Evolutionary conservation across 495 filamentous ascomycete genomes (phyloP).

Genomic region (Aspergillus egyptiacus): DNA sequence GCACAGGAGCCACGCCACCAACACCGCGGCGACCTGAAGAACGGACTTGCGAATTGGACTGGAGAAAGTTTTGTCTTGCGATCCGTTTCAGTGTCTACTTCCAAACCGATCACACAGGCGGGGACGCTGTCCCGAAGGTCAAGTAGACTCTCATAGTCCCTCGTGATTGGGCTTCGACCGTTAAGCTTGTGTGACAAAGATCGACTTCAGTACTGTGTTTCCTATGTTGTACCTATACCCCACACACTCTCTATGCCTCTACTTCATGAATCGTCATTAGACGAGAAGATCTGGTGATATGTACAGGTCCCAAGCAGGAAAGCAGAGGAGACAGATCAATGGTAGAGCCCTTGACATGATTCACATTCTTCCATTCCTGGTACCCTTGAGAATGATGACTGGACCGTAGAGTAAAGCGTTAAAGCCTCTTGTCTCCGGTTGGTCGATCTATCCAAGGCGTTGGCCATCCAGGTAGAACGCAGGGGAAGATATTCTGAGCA

Average conservation of each 20-base stretch:
- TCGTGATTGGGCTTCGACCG: not conserved
- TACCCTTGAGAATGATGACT: not conserved
- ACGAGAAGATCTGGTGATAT: too few relatives aligned
- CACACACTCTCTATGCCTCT: too few relatives aligned
- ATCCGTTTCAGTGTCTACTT: not conserved
- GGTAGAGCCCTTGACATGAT: not conserved
- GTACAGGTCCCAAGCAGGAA: too few relatives aligned
- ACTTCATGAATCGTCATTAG: too few relatives aligned
- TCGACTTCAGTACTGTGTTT: too few relatives aligned
- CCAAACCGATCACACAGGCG: not conserved
- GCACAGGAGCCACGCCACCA: not conserved
- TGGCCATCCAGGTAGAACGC: slow-evolving; percentile 1
- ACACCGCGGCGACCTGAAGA: not conserved
- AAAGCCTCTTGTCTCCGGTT: slow-evolving; percentile 3
- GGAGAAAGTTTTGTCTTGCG: not conserved
- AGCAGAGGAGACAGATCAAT: not conserved
- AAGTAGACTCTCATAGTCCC: not conserved
- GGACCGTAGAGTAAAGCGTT: not conserved
- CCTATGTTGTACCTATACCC: too few relatives aligned
- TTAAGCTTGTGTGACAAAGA: too few relatives aligned
- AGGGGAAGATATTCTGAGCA: not conserved
- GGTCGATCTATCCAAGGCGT: slow-evolving; percentile 3
- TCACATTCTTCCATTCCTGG: not conserved
- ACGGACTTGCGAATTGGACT: slow-evolving; percentile 1
- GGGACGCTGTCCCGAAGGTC: not conserved